Percentiles rank a stretch among this genome's conserved stretches.
Evolutionary conservation across 2,329 filamentous ascomycete genomes (phyloP).

Genomic region (Beauveria sp.): DNA sequence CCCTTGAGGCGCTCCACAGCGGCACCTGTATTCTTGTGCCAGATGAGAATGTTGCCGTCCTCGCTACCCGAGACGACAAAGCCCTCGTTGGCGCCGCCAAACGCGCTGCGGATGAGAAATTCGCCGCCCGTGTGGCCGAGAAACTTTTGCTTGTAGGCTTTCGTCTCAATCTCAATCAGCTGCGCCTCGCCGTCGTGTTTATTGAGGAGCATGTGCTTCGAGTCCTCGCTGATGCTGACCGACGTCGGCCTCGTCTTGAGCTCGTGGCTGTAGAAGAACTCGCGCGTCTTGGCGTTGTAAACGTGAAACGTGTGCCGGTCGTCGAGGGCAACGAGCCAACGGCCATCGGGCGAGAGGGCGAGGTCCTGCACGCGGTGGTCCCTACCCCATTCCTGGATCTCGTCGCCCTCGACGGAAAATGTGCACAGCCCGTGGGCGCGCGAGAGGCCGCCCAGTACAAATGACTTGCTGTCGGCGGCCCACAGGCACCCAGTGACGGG

Average conservation of each 20-base stretch:
- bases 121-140: slow-evolving; percentile 66
- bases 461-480: slow-evolving; percentile 67
- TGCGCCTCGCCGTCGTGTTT: slow-evolving; percentile 69
- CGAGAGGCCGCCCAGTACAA: slow-evolving; percentile 74
- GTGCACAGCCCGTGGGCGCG: slow-evolving; percentile 58
- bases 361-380: slow-evolving; percentile 76
- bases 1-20: slow-evolving; percentile 70
- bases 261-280: slow-evolving; percentile 67
- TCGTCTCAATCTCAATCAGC: slow-evolving; percentile 68
- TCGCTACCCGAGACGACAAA: slow-evolving; percentile 91
- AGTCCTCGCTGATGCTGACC: slow-evolving; percentile 74
- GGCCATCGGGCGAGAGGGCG: slow-evolving; percentile 73
- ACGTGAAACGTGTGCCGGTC: slow-evolving; percentile 64
- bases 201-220: slow-evolving; percentile 74
- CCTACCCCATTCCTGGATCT: slow-evolving; percentile 58
- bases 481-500: slow-evolving; percentile 88
- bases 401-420: slow-evolving; percentile 59
- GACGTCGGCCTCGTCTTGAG: slow-evolving; percentile 63
- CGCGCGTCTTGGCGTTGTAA: slow-evolving; percentile 69
- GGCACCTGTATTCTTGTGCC: slow-evolving; percentile 77
- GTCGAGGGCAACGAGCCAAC: slow-evolving; percentile 72
- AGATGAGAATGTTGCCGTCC: slow-evolving; percentile 71
- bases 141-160: slow-evolving; percentile 66
- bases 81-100: slow-evolving; percentile 86
- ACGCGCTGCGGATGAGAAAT: slow-evolving; percentile 72